Conservation (phyloP, 1,139 yeast genomes). For the Candida sojae region DNA sequence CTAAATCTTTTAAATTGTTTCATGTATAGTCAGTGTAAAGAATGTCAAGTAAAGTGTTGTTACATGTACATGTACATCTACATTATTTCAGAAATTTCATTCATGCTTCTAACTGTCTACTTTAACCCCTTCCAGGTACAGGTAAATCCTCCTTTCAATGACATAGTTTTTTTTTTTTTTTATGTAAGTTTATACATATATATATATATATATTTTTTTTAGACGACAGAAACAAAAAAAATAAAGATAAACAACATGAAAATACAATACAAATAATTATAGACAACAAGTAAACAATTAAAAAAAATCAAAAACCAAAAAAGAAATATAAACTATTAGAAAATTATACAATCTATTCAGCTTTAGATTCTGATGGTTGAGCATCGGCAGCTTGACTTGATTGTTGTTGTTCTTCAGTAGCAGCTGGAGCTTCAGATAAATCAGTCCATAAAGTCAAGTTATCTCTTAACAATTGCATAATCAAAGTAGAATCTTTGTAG, state of each 20-base stretch:
- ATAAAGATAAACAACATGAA: constrained; percentile 1
- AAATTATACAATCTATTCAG: constrained; percentile 27
- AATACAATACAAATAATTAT: constrained; percentile 4
- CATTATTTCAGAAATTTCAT: no score
- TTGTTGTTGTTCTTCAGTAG: constrained; percentile 48
- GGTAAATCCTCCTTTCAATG: no score
- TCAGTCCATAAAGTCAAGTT: constrained; percentile 99
- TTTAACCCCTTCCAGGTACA: no score
- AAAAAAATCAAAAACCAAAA: constrained; percentile 15
- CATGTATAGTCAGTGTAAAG: neutral
- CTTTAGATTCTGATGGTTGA: constrained; percentile 35
- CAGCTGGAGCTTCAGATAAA: constrained; percentile 84
- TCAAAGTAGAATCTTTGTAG: constrained; percentile 95
- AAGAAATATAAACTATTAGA: constrained; percentile 15
- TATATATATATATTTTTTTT: neutral
- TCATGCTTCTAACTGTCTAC: no score
- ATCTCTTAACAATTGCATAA: constrained; percentile 98
- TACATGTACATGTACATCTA: no score
- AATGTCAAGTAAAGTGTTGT: no score
- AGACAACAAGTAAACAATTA: constrained; percentile 13
- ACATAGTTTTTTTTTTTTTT: neutral
- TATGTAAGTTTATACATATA: neutral
- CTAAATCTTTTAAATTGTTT: neutral
- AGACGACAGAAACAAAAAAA: neutral
- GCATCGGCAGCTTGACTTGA: constrained; percentile 11